These are phyloP conservation scores for Nemania sp. DNA, from an alignment of 2,329 filamentous ascomycete species.

Conservation along the genomic window DNA sequence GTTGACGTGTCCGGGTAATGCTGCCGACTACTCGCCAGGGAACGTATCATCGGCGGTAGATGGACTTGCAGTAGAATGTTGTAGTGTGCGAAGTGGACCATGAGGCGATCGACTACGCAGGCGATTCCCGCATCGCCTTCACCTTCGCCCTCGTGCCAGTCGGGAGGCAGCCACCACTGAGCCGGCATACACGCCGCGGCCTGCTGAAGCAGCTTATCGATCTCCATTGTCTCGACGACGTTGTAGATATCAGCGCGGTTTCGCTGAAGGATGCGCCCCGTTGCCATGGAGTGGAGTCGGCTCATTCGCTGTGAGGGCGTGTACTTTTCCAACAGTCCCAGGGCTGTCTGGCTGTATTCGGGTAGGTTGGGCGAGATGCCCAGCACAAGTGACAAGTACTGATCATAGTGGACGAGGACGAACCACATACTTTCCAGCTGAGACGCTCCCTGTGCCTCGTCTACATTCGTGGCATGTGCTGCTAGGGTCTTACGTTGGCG, in stretches of 20 bases:
- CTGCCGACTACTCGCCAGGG: constrained; percentile 24
- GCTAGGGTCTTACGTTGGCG: constrained; percentile 12
- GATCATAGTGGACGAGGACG: constrained; percentile 50
- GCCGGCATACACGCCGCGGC: constrained; percentile 45
- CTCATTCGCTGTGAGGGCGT: constrained; percentile 29
- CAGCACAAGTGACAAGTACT: constrained; percentile 53
- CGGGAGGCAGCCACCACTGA: constrained; percentile 48
- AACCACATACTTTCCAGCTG: constrained; percentile 50
- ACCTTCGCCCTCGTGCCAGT: constrained; percentile 8
- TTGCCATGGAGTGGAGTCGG: constrained; percentile 44
- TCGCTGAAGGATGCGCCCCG: constrained; percentile 46
- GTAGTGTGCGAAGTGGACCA: constrained; percentile 49
- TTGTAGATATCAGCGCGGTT: constrained; percentile 39
- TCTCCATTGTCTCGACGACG: constrained; percentile 38
- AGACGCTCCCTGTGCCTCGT: constrained; percentile 35
- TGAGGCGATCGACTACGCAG: constrained; percentile 43
- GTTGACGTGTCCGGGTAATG: constrained; percentile 48
- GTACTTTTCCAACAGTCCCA: constrained; percentile 37
- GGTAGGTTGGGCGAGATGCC: constrained; percentile 49
- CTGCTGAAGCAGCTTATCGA: constrained; percentile 46
- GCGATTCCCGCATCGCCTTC: constrained; percentile 33
- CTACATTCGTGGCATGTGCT: constrained; percentile 31
- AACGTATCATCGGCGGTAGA: constrained; percentile 49
- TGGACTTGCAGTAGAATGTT: constrained; percentile 51
- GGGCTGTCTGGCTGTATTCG: constrained; percentile 37